Evolutionary conservation across 805 yeast genomes (phyloP), one percentile per base, ranked within the genome.

Genomic region (Wickerhamiella australiensis): DNA sequence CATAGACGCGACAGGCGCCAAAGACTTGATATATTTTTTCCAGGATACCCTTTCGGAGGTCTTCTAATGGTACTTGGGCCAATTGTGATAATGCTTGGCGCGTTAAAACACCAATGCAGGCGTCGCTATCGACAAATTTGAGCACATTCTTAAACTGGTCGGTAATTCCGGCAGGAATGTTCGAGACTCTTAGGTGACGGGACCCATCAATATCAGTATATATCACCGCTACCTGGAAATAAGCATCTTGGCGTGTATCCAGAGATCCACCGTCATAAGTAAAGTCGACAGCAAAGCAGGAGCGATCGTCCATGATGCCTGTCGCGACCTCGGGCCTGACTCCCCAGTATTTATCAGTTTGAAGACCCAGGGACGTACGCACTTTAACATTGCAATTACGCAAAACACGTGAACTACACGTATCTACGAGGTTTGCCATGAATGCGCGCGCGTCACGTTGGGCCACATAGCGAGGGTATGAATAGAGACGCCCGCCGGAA

Each of bases 141-240:
- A 85, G 85, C 5, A 86, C 80, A 50, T 82, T 87, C 45, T 74
- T 74, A 38, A 82, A 67, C 49, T 85, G 74, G 53, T 80, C 82
- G 1, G 92, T 78, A 13, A 85, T 88, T 0, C 94, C 84, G 43
- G 85, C 77, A n/a, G 82, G 81, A 50, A 79, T 69, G 60, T 92
- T 92, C 45, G 84, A 75, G n/a, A 87, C 87, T 54, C 98, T 74
- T 13, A 92, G 90, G 57, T 85, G 81, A 56, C 96, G 71, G 7
- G 72, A 66, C 20, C 98, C 98, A 44, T 72, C 72, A 1, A 72
- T 60, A 43, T 86, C 83, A 0, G 96, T 88, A 62, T 87, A 90
- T 50, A 92, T 68, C 23, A 92, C 57, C 0, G 97, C 96, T 1
- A 85, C 82, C 66, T 92, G 98, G 69, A 90, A 85, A 63, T 86